Conservation (phyloP, 805 yeast species). For the Starmerella bombi region DNA sequence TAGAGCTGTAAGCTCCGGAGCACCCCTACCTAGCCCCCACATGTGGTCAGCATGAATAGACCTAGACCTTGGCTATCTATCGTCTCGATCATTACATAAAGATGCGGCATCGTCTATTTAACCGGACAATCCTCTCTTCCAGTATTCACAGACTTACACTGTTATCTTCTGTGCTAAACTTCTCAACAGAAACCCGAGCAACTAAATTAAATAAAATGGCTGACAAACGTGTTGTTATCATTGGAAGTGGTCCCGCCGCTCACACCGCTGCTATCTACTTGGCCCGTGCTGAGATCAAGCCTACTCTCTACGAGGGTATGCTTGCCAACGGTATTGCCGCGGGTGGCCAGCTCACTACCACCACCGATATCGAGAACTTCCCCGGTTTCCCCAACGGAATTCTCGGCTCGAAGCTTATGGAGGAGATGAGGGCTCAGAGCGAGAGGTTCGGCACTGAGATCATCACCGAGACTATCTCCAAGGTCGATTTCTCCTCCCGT, state of each 20-base stretch:
- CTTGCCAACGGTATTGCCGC: slow-evolving; percentile 97
- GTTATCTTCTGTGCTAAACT: slow-evolving; percentile 13
- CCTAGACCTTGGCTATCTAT: not conserved
- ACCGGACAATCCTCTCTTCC: slow-evolving; percentile 1
- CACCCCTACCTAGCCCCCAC: too few species aligned
- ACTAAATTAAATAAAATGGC: slow-evolving; percentile 8
- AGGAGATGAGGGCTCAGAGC: slow-evolving; percentile 82
- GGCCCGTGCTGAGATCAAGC: slow-evolving; percentile 91
- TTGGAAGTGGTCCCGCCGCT: slow-evolving; percentile 97
- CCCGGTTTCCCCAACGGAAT: slow-evolving; percentile 97
- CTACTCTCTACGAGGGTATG: slow-evolving; percentile 89
- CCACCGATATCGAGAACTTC: slow-evolving; percentile 96
- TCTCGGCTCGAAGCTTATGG: slow-evolving; percentile 81
- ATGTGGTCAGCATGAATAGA: not conserved
- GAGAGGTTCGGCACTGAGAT: slow-evolving; percentile 81
- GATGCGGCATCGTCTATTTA: slow-evolving; percentile 13
- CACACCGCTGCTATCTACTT: slow-evolving; percentile 97
- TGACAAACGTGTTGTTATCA: slow-evolving; percentile 28
- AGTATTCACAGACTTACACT: slow-evolving; percentile 15
- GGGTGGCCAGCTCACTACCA: slow-evolving; percentile 97
- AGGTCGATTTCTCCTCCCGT: slow-evolving; percentile 71
- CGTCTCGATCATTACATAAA: slow-evolving; percentile 10
- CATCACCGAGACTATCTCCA: slow-evolving; percentile 88
- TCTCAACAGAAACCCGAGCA: slow-evolving; percentile 2
- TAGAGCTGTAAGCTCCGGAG: too few species aligned